Conservation (phyloP, 2,329 filamentous ascomycete genomes). For the Aureobasidium sp. region DNA sequence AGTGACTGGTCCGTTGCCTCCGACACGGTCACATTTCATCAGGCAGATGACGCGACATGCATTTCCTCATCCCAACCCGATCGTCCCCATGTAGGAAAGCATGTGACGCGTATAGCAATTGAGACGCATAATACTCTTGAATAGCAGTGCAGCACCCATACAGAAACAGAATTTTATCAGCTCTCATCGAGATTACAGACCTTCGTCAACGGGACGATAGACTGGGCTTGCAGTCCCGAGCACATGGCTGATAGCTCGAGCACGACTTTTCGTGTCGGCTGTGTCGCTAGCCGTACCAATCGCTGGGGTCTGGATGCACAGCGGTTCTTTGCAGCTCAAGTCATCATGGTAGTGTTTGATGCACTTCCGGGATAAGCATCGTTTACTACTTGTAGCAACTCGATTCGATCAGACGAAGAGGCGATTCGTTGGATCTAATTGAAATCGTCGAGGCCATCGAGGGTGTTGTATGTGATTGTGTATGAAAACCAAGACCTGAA, state of each 20-base stretch:
- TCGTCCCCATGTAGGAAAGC: too few relatives aligned
- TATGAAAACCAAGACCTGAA: background rate
- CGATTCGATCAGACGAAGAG: background rate
- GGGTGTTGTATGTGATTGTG: background rate
- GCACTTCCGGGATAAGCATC: background rate
- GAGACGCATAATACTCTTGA: too few relatives aligned
- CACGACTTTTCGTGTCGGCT: background rate
- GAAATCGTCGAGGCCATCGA: background rate
- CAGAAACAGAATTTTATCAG: too few relatives aligned
- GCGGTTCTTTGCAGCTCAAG: background rate
- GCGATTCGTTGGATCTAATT: background rate
- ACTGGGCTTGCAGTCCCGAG: background rate
- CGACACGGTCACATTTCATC: background rate
- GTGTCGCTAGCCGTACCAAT: background rate
- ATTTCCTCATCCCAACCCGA: background rate
- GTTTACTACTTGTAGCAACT: background rate
- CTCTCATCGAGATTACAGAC: too few relatives aligned
- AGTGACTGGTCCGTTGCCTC: background rate
- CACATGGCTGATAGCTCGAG: background rate
- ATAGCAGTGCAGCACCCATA: too few relatives aligned
- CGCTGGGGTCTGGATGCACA: background rate
- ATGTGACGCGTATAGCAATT: too few relatives aligned
- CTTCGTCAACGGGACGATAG: too few relatives aligned
- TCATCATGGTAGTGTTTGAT: background rate
- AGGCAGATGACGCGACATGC: background rate